These are phyloP conservation scores for Mallotus nudiflorus DNA, from an alignment of 345 rosid genomes.

Conservation along the genomic window DNA sequence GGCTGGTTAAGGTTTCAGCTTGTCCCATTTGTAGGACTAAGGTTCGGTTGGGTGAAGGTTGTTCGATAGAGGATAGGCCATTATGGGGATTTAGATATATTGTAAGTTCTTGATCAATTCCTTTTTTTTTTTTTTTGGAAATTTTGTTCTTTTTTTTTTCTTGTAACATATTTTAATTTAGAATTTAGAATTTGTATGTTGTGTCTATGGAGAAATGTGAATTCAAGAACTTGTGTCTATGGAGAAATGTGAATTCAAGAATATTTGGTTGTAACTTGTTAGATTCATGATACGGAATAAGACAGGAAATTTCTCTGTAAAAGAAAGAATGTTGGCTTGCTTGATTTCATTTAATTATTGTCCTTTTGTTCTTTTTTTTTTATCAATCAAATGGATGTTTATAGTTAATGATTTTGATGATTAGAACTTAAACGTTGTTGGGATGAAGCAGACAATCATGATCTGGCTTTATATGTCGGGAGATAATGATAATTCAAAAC, in stretches of 20 bases:
- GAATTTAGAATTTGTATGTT: too few species aligned
- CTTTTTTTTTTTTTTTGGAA: not conserved
- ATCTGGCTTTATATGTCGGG: too few species aligned
- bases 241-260: not conserved
- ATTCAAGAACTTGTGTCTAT: too few species aligned
- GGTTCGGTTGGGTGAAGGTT: slow-evolving; percentile 28
- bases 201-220: too few species aligned
- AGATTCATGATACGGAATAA: slow-evolving; percentile 3
- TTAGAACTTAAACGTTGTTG: not conserved
- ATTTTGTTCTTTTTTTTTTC: not conserved
- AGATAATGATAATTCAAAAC: too few species aligned
- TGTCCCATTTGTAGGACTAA: slow-evolving; percentile 73
- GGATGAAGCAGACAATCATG: too few species aligned
- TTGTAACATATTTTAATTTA: not conserved
- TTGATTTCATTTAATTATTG: not conserved
- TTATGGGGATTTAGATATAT: slow-evolving; percentile 29
- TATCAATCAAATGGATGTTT: not conserved
- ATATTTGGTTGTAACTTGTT: not conserved
- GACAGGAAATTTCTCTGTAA: too few species aligned
- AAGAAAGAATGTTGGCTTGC: too few species aligned
- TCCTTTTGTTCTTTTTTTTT: not conserved
- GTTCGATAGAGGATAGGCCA: slow-evolving; percentile 17
- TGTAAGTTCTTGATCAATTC: slow-evolving; percentile 20
- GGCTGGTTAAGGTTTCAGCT: slow-evolving; percentile 69
- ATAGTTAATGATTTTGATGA: not conserved